Percentiles rank a stretch among this genome's conserved stretches.
phyloP scores from a whole-genome alignment of 1,284 basidiomycete species.

The Porodaedalea pini region DNA sequence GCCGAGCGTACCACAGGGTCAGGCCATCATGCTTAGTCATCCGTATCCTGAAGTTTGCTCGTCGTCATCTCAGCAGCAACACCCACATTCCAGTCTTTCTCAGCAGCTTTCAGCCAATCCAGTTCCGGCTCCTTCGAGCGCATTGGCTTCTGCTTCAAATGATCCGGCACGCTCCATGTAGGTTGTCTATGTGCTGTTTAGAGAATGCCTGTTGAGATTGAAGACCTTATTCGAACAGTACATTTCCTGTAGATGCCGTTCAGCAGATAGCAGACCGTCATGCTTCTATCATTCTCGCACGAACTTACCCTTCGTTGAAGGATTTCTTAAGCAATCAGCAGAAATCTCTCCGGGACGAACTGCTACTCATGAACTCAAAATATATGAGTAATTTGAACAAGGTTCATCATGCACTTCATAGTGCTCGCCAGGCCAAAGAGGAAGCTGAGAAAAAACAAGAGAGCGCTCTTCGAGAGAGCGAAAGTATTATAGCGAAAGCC shows the following conservation, averaged over 20 bases:
- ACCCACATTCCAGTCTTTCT: too few relatives aligned
- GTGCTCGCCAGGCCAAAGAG: background rate
- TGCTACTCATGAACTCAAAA: background rate
- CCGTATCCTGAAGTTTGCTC: too few relatives aligned
- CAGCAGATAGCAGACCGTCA: background rate
- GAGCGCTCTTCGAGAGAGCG: background rate
- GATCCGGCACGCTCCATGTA: too few relatives aligned
- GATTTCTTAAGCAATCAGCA: background rate
- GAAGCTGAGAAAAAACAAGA: constrained; percentile 1
- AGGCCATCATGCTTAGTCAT: too few relatives aligned
- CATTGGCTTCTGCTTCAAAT: too few relatives aligned
- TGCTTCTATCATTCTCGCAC: background rate
- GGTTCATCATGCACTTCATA: background rate
- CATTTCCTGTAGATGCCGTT: background rate
- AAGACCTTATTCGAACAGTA: background rate
- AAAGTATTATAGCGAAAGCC: background rate
- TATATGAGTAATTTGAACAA: background rate
- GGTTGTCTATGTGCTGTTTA: too few relatives aligned
- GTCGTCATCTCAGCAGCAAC: too few relatives aligned
- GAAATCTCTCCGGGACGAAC: background rate
- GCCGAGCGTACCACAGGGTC: too few relatives aligned
- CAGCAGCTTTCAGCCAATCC: too few relatives aligned
- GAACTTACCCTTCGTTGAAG: background rate
- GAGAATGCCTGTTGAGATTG: background rate
- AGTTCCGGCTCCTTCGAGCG: too few relatives aligned